Percentiles rank a stretch among this genome's conserved stretches.
Evolutionary conservation across 225 moss, liverwort and hornwort species (phyloP).

Genomic region (Asterella californica): DNA sequence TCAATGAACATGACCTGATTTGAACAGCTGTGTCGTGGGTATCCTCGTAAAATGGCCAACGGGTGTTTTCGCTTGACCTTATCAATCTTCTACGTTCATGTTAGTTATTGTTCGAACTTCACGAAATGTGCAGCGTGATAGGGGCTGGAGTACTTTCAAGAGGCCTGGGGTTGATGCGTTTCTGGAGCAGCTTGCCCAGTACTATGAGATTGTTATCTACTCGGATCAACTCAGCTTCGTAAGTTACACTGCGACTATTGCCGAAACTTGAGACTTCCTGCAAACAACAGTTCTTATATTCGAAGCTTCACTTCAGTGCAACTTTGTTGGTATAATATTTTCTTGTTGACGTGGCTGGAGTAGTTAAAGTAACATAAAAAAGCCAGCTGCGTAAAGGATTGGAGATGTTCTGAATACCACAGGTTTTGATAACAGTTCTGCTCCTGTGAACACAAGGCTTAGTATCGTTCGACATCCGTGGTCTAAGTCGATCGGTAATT

Average conservation of each 20-base stretch:
- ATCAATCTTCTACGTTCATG: not conserved
- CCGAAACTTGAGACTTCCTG: not conserved
- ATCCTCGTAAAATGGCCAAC: not conserved
- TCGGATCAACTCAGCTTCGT: slow-evolving; percentile 93
- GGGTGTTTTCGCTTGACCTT: not conserved
- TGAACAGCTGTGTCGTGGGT: not conserved
- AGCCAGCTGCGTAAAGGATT: no score
- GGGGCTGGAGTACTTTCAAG: slow-evolving; percentile 98
- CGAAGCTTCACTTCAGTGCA: no score
- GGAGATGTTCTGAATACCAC: no score
- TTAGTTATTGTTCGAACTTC: not conserved
- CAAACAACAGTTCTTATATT: not conserved
- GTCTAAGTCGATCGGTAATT: no score
- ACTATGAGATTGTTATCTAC: slow-evolving; percentile 91
- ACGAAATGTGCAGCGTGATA: slow-evolving; percentile 66
- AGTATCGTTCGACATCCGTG: no score
- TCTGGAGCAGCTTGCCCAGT: slow-evolving; percentile 94
- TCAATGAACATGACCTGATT: not conserved
- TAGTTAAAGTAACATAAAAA: no score
- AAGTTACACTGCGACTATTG: slow-evolving; percentile 32
- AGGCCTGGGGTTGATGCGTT: slow-evolving; percentile 96
- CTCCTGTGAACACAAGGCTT: no score
- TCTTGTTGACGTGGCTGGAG: no score
- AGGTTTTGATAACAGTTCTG: no score
- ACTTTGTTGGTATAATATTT: no score